Evolutionary conservation across 1,284 basidiomycete genomes (phyloP), one percentile per base, ranked within the genome.

Genomic region (Ustilago tritici): DNA sequence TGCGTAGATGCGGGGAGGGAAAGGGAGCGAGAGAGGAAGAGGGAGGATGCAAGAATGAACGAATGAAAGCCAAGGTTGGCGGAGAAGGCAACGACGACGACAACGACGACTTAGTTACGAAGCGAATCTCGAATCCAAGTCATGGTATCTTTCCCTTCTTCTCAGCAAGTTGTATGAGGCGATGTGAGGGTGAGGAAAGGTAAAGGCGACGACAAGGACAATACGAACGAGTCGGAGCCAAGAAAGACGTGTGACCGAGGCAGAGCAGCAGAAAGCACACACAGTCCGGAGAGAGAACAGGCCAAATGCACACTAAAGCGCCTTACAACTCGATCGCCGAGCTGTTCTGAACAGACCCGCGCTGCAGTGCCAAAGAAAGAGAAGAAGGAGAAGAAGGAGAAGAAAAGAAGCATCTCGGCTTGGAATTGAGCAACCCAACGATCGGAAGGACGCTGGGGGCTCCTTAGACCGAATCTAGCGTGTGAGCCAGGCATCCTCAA

Each of bases 161-260:
- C 10, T 50, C 14, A 7, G 35, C 35, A 40, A 35, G 9, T 32
- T 54, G 49, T 52, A 52, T 34, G 49, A 52, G 28, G 46, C 46
- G 56, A 46, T 46, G 43, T 40, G 14, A 36, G 46, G 32, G 19
- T n/a, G 55, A 56, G 53, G 23, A 40, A 35, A 32, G 31, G 32
- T 35, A 40, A 17, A 47, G 41, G 28, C 38, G 46, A n/a, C 23
- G 23, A 28, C 23, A 28, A 28, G 23, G 35, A 38, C 19, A 50
- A 28, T 28, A 28, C 23, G 35, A 40, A 43, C 11, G 14, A 43
- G 28, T 31, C 15, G 15, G 36, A 43, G 55, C 23, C 15, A 23
- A 34, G 56, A 28, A 23, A 54, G 32, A 56, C 41, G 61, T 52
- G 61, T 62, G 61, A 41, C 61, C 53, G 61, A 62, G 61, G 31